phyloP scores from a whole-genome alignment of 2,329 filamentous ascomycete genomes.

The Diaporthe ampelina region DNA sequence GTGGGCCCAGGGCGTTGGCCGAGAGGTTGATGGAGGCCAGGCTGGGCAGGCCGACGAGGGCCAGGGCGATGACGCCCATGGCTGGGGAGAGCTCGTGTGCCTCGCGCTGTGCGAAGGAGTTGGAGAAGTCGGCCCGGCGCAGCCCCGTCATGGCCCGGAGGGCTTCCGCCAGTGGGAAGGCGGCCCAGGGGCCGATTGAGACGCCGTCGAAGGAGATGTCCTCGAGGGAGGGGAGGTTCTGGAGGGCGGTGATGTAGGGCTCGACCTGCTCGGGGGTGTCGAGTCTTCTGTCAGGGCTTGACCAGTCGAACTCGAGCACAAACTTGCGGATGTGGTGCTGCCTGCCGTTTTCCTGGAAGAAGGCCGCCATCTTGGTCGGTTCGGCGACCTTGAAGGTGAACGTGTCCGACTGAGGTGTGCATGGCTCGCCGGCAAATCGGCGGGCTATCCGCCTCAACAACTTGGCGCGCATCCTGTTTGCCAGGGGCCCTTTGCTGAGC shows the following conservation, averaged over 20 bases:
- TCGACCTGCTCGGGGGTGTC: constrained; percentile 1
- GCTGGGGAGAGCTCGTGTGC: background rate
- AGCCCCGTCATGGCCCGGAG: constrained; percentile 18
- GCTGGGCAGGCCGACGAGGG: background rate
- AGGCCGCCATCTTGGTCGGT: background rate
- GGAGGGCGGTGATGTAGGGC: background rate
- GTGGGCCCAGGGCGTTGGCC: constrained; percentile 4
- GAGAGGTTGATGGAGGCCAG: constrained; percentile 1
- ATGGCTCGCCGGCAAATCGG: background rate
- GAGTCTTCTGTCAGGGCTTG: background rate
- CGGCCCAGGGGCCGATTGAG: constrained; percentile 1
- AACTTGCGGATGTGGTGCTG: constrained; percentile 18
- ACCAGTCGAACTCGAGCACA: background rate
- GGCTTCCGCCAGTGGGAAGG: background rate
- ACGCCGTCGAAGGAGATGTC: constrained; percentile 1
- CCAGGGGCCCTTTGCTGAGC: background rate
- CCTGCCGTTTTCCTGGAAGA: background rate
- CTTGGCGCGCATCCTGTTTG: background rate
- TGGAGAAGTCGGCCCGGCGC: constrained; percentile 14
- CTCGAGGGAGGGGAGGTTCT: background rate
- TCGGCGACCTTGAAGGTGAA: background rate
- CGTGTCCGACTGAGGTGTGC: background rate
- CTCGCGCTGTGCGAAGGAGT: background rate
- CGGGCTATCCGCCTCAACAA: background rate
- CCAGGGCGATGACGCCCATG: background rate